Base-by-base conservation (phyloP, 768 basidiomycete genomes). In the Tephrocybe sp. region DNA sequence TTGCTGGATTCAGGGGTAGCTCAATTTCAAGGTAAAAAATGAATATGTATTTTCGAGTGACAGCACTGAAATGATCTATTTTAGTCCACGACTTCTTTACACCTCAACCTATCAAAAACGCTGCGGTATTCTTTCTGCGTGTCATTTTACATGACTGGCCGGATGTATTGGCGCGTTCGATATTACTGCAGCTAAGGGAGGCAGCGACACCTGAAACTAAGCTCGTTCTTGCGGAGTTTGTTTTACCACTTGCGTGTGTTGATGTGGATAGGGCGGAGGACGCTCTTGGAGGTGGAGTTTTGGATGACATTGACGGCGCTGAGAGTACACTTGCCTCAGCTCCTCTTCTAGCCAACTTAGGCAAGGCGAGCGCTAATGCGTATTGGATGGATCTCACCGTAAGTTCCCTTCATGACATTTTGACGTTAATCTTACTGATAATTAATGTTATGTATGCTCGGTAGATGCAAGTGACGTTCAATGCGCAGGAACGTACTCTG, bases 111-210 rank as follows among this genome's bases (percentile, higher is more conserved):
- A 60, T 71, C 44, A 63, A 58, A 48, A 57, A 77, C 45, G 72
- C 84, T 51, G 77, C 84, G 0, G 80, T 88, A 5, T 91, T 83
- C 60, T 70, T 90, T 27, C 69, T 89, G 24, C 79, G 88, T 19
- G 81, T 83, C 16, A 77, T 89, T 31, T 70, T 87, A 27, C 88
- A 91, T 57, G 88, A 91, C 58, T 90, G 88, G 88, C 82, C 86
- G 1, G 84, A 90, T 54, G 69, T 68, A 1, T 75, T 69, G 54
- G 80, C 79, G 18, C 69, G 72, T 25, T 61, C 62, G 42, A 77
- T 80, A 34, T 68, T 79, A 4, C 57, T 75, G 15, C 64, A 66
- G 1, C 64, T 78, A 27, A 66, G 77, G 21, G 71, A 74, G 45
- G 76, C 77, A 7, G 75, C 78, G 3, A 65, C 69, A 4, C 74